Evolutionary conservation across 148 eudicot species (phyloP).

Genomic region (Cornus kousa): DNA sequence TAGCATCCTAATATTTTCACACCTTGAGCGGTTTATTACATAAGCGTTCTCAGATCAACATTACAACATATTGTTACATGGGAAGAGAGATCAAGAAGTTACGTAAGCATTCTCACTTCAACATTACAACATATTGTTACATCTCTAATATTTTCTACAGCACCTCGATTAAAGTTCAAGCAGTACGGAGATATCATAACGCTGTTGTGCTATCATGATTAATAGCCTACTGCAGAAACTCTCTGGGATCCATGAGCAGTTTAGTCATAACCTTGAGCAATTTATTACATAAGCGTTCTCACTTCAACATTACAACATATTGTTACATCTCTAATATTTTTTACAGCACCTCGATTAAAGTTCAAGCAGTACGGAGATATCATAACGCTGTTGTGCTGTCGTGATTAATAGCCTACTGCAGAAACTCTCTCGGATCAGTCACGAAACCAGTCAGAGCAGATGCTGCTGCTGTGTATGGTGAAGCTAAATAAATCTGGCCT

Average conservation of each 20-base stretch:
- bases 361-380: background rate
- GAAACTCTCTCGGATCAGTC: constrained; percentile 83
- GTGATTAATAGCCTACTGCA: constrained; percentile 30
- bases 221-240: constrained; percentile 51
- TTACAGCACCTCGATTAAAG: background rate
- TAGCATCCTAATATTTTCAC: background rate
- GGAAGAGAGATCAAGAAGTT: too few relatives aligned
- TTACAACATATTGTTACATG: background rate
- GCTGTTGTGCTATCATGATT: background rate
- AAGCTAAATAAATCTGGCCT: constrained; percentile 89
- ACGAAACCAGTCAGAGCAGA: constrained; percentile 88
- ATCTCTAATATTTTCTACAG: background rate
- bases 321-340: background rate
- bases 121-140: too few relatives aligned
- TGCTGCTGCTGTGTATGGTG: constrained; percentile 93
- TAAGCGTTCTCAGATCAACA: background rate
- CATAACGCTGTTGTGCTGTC: too few relatives aligned
- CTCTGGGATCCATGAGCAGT: constrained; percentile 63
- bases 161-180: background rate
- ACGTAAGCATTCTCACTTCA: too few relatives aligned
- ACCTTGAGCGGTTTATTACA: background rate
- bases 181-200: background rate
- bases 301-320: too few relatives aligned
- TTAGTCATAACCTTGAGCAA: background rate
- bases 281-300: too few relatives aligned